Base-by-base conservation (phyloP, 116 monocot genomes). In the Dioscorea cayenensis region DNA sequence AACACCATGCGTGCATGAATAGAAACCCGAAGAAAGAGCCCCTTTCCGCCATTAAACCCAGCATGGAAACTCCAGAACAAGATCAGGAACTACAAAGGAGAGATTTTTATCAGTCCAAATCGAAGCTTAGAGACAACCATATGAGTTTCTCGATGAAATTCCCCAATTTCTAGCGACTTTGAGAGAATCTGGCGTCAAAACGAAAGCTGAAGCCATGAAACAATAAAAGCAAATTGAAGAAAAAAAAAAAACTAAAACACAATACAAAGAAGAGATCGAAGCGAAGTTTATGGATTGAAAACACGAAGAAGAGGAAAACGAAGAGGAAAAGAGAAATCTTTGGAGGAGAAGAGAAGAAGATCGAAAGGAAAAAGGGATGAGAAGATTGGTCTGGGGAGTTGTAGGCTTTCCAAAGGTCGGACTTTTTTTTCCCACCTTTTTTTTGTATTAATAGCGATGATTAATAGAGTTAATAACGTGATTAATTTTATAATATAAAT, bases 1-100 rank as follows among this genome's bases (percentile, higher is more conserved):
- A 78, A 52, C 69, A 73, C 65, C 72, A 75, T 29, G 71, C 13
- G 52, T 63, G 68, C 70, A 73, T 66, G 60, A 66, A 48, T 18
- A 32, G 49, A 29, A 21, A 49, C 16, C 16, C 27, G 16, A n/a
- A n/a, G 16, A 64, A 51, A 19, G 14, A 16, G 14, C 55, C 5
- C 55, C 55, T 55, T 16, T 16, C 5, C 55, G n/a, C n/a, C 55
- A 55, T 55, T 55, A n/a, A n/a, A 55, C 19, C 55, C 55, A 12
- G 28, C 36, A 65, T 43, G 11, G 7, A 43, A 7, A 43, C 43
- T 43, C 43, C 43, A 43, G 43, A 43, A 43, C 43, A 43, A 43
- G 5, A 32, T 32, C 68, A 28, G 27, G 43, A 71, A 16, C 14
- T 10, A 66, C 17, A 70, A 51, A 65, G 27, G n/a, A 64, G 62